A percentile compares a stretch with the other conserved stretches of the same genome.
Conservation (phyloP, 805 yeast genomes). For the Candida stauntonica region DNA sequence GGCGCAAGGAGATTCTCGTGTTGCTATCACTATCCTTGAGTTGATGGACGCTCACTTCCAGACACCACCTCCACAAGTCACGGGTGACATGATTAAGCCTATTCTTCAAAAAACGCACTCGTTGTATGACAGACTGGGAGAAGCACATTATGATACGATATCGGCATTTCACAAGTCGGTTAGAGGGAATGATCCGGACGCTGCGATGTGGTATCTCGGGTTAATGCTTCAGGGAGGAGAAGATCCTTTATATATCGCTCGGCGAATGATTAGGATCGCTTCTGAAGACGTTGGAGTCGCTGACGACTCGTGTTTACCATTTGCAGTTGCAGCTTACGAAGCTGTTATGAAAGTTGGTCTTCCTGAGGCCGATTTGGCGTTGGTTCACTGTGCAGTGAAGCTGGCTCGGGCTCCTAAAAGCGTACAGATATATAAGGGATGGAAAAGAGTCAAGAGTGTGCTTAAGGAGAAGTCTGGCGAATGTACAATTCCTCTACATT, state of each 20-base stretch:
- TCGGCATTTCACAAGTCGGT: conserved; percentile 93
- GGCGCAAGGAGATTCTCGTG: conserved; percentile 86
- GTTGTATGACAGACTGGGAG: conserved; percentile 84
- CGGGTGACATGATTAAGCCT: conserved; percentile 31
- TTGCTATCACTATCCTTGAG: conserved; percentile 77
- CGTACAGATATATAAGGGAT: conserved; percentile 79
- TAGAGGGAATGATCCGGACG: conserved; percentile 87
- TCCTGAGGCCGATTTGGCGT: conserved; percentile 87
- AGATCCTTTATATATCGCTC: conserved; percentile 81
- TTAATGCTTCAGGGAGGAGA: conserved; percentile 93
- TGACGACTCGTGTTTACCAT: conserved; percentile 80
- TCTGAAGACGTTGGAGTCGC: conserved; percentile 89
- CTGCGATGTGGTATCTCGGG: conserved; percentile 80
- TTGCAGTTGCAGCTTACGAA: conserved; percentile 80
- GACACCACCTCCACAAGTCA: conserved; percentile 6
- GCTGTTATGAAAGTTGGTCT: conserved; percentile 87
- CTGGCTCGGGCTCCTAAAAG: conserved; percentile 83
- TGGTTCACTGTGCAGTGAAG: conserved; percentile 93
- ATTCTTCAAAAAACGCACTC: conserved; percentile 47
- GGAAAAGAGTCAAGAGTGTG: conserved; percentile 58
- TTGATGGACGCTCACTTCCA: conserved; percentile 53
- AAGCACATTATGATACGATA: conserved; percentile 89
- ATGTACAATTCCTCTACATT: conserved; percentile 65
- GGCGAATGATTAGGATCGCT: conserved; percentile 92
- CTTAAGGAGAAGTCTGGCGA: conserved; percentile 50